phyloP scores from a whole-genome alignment of 768 basidiomycete species.

The Chalciporus pseudorubinellus region DNA sequence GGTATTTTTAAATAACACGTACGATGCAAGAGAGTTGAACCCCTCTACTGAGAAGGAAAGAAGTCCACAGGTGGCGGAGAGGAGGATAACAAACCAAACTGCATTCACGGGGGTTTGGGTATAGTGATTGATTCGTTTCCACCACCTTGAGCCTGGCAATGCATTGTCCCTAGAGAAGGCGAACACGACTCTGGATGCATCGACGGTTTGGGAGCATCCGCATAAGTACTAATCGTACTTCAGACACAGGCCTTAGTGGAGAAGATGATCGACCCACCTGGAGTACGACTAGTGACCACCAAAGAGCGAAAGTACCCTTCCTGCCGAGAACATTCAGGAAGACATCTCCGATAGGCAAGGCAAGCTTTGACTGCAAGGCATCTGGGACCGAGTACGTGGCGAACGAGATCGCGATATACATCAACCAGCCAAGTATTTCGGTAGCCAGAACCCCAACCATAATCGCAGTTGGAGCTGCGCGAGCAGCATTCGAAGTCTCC shows the following conservation, averaged over 20 bases:
- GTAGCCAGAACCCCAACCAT: conserved; percentile 40
- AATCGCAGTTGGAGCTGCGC: conserved; percentile 45
- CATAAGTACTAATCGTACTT: conserved; percentile 34
- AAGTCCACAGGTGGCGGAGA: conserved; percentile 31
- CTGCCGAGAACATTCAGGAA: conserved; percentile 39
- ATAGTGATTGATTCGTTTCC: conserved; percentile 32
- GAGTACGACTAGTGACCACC: conserved; percentile 43
- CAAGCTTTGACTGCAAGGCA: conserved; percentile 31
- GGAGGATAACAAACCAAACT: conserved; percentile 38
- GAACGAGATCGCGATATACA: conserved; percentile 43
- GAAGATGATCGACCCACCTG: conserved; percentile 32
- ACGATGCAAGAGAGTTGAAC: conserved; percentile 37
- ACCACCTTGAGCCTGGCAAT: conserved; percentile 37
- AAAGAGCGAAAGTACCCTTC: conserved; percentile 42
- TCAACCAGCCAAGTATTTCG: conserved; percentile 41
- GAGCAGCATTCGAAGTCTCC: conserved; percentile 42
- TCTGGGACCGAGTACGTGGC: conserved; percentile 39
- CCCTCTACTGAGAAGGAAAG: conserved; percentile 35
- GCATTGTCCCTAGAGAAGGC: conserved; percentile 41
- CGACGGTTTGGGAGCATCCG: conserved; percentile 45
- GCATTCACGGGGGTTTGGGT: conserved; percentile 39
- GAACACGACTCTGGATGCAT: conserved; percentile 47
- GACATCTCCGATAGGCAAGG: conserved; percentile 41
- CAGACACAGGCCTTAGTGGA: background rate
- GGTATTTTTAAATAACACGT: background rate